Conservation (phyloP, 1,139 yeast genomes). For the Hemisphaericaspora subhashii region DNA sequence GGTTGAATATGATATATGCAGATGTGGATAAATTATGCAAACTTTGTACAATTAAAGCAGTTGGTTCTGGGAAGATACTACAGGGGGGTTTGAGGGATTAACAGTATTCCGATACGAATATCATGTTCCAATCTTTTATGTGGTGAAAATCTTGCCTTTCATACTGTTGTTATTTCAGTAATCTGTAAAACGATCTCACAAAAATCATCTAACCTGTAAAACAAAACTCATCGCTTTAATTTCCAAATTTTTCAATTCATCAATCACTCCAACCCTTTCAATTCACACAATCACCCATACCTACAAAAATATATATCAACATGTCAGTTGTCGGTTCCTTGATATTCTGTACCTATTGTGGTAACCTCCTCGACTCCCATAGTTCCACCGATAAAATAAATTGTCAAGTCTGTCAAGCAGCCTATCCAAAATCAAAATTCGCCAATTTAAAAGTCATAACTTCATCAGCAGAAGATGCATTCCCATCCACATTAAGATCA, state of each 20-base stretch:
- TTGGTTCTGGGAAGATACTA: no score
- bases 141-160: neutral
- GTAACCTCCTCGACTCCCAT: constrained; percentile 77
- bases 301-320: neutral
- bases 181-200: neutral
- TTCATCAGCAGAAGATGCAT: constrained; percentile 83
- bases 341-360: constrained; percentile 92
- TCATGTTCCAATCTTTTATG: neutral
- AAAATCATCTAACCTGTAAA: constrained; percentile 1
- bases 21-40: no score
- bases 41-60: no score
- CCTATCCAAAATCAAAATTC: constrained; percentile 59
- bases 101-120: no score
- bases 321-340: constrained; percentile 97
- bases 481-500: constrained; percentile 79
- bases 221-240: neutral
- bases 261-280: neutral
- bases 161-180: neutral
- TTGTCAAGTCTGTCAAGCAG: constrained; percentile 68
- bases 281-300: neutral
- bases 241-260: neutral
- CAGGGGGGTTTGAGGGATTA: no score
- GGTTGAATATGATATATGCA: no score
- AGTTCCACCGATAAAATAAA: constrained; percentile 49
- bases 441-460: constrained; percentile 84